Evolutionary conservation across 345 rosid genomes (phyloP).

Genomic region (Erucastrum elatum): DNA sequence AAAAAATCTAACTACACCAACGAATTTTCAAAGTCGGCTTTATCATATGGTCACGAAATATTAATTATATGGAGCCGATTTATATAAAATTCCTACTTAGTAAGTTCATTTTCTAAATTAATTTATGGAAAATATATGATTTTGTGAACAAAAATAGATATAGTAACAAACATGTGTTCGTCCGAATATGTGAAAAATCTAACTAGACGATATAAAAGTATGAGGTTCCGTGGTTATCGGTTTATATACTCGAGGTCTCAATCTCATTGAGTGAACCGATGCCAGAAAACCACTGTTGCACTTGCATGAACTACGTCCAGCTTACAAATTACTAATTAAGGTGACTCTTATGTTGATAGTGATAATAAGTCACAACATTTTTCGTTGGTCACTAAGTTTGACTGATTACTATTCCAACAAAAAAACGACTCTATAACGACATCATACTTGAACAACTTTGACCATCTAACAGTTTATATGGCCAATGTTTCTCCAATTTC

Average conservation of each 20-base stretch:
- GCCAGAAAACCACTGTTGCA: constrained; percentile 7
- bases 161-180: background rate
- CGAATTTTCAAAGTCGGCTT: background rate
- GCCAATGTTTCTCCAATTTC: constrained; percentile 3
- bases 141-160: background rate
- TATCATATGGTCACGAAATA: background rate
- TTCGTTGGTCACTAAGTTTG: constrained; percentile 20
- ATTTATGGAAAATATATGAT: background rate
- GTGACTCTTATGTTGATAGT: constrained; percentile 9
- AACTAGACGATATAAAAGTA: background rate
- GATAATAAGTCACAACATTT: background rate
- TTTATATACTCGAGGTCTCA: background rate
- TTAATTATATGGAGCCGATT: background rate
- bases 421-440: constrained; percentile 19
- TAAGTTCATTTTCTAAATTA: background rate
- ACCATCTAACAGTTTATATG: constrained; percentile 20
- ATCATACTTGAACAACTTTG: constrained; percentile 21
- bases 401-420: constrained; percentile 29
- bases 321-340: background rate
- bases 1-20: background rate
- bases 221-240: background rate
- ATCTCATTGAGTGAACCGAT: background rate
- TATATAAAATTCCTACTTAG: background rate
- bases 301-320: background rate
- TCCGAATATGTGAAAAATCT: background rate